phyloP scores from a whole-genome alignment of 805 yeast genomes.

The Yarrowia hollandica region DNA sequence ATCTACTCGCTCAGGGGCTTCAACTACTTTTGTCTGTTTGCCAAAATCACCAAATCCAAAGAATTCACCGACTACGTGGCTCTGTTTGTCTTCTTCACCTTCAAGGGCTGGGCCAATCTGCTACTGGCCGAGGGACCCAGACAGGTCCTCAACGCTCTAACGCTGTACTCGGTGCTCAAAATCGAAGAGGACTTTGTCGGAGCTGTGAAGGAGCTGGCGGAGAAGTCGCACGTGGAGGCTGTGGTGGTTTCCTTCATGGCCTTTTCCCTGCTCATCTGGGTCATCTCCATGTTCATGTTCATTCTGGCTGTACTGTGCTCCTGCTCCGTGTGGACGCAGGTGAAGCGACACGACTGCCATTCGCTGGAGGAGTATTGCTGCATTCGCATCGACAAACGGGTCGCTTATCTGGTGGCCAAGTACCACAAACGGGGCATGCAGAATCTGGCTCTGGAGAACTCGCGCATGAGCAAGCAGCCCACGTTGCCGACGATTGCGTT shows the following conservation, averaged over 20 bases:
- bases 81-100: constrained; percentile 62
- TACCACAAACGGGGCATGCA: constrained; percentile 41
- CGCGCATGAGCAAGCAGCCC: constrained; percentile 36
- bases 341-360: constrained; percentile 44
- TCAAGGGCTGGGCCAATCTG: constrained; percentile 62
- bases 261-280: constrained; percentile 72
- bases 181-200: constrained; percentile 41
- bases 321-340: constrained; percentile 52
- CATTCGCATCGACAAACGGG: constrained; percentile 55
- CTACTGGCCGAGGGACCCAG: constrained; percentile 83
- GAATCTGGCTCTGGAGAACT: constrained; percentile 37
- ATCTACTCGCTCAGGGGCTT: constrained; percentile 59
- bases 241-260: constrained; percentile 74
- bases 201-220: constrained; percentile 56
- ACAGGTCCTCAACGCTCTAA: constrained; percentile 78
- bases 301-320: constrained; percentile 54
- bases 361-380: constrained; percentile 64
- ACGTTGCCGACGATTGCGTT: constrained; percentile 36
- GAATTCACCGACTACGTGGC: constrained; percentile 66
- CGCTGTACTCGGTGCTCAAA: constrained; percentile 56
- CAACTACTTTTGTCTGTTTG: constrained; percentile 69
- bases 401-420: constrained; percentile 52
- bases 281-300: constrained; percentile 60
- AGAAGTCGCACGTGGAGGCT: constrained; percentile 62
- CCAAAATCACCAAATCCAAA: constrained; percentile 64